Conservation (phyloP, 2,329 filamentous ascomycete genomes). For the Monosporascus sp. region DNA sequence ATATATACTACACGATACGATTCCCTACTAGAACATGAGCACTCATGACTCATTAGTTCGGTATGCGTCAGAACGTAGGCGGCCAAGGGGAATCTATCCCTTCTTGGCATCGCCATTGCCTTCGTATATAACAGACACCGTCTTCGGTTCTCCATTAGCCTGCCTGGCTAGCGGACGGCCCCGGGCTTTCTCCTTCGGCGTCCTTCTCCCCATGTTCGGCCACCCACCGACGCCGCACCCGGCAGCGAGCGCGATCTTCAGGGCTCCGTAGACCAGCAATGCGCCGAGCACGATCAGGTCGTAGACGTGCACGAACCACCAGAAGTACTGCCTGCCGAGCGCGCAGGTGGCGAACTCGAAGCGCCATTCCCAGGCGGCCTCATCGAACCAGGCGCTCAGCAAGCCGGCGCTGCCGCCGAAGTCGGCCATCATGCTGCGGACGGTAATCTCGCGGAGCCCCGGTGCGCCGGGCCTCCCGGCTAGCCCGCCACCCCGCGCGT, state of each 20-base stretch:
- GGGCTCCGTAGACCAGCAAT: slow-evolving; percentile 20
- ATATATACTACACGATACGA: background rate
- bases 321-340: slow-evolving; percentile 81
- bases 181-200: background rate
- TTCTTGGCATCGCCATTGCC: slow-evolving; percentile 13
- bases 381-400: slow-evolving; percentile 84
- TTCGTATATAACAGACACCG: background rate
- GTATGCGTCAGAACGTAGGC: background rate
- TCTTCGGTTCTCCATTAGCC: background rate
- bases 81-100: slow-evolving; percentile 4
- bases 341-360: slow-evolving; percentile 75
- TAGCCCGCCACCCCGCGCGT: slow-evolving; percentile 37
- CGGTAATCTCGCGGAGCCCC: slow-evolving; percentile 80
- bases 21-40: background rate
- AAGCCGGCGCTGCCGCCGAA: slow-evolving; percentile 90
- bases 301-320: slow-evolving; percentile 84
- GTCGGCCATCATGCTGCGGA: slow-evolving; percentile 97
- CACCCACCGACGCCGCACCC: slow-evolving; percentile 16
- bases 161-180: background rate
- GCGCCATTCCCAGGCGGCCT: slow-evolving; percentile 65
- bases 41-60: background rate
- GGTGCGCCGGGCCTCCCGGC: slow-evolving; percentile 41
- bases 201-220: background rate
- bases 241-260: slow-evolving; percentile 11
- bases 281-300: slow-evolving; percentile 46